These are phyloP conservation scores for Bjerkandera adusta DNA, from an alignment of 1,284 basidiomycete genomes.

Conservation along the genomic window DNA sequence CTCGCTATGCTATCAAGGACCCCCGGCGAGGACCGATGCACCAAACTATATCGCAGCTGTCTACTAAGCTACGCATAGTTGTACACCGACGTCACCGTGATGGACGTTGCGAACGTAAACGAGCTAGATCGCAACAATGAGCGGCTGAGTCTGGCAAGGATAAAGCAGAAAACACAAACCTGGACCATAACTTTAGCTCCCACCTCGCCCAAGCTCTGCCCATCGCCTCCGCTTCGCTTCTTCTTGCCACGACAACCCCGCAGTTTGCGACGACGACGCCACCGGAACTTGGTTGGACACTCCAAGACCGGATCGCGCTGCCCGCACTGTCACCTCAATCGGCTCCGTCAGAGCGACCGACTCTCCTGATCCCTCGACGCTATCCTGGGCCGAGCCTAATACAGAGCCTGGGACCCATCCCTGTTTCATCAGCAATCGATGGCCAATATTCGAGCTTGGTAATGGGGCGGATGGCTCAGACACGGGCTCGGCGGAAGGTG, in stretches of 20 bases:
- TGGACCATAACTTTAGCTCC: too few species aligned
- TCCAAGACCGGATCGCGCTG: slow-evolving; percentile 55
- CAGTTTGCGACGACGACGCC: background rate
- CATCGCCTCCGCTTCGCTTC: slow-evolving; percentile 29
- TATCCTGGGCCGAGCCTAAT: slow-evolving; percentile 48
- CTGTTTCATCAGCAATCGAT: slow-evolving; percentile 64
- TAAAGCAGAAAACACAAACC: background rate
- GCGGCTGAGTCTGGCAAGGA: background rate
- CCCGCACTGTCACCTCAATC: slow-evolving; percentile 41
- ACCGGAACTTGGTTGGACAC: background rate
- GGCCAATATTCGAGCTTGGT: slow-evolving; percentile 60
- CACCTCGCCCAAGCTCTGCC: too few species aligned
- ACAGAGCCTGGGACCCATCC: slow-evolving; percentile 70
- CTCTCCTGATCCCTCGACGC: slow-evolving; percentile 24
- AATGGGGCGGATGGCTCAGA: slow-evolving; percentile 46
- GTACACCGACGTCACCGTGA: too few species aligned
- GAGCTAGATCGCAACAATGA: too few species aligned
- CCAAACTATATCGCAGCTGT: too few species aligned
- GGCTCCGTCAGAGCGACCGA: slow-evolving; percentile 52
- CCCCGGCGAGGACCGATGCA: too few species aligned
- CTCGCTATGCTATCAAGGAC: too few species aligned
- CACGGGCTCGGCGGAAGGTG: slow-evolving; percentile 18
- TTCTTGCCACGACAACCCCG: slow-evolving; percentile 28
- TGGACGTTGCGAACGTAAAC: too few species aligned
- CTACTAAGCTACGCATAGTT: too few species aligned